phyloP scores from a whole-genome alignment of 2,329 filamentous ascomycete genomes.

The Aspergillus fumigatus region DNA sequence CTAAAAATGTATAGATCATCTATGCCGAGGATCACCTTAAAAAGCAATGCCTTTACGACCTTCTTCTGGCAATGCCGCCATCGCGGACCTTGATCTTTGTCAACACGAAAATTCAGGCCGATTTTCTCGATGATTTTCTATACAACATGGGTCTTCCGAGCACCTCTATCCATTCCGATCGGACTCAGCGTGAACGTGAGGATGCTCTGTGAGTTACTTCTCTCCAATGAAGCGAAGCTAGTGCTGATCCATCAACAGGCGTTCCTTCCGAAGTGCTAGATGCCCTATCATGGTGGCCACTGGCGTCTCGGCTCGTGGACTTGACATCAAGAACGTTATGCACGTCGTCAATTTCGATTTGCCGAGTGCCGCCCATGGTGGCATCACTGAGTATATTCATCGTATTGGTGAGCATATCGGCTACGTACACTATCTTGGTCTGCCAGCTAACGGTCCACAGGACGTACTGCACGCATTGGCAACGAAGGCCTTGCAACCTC shows the following conservation, averaged over 20 bases:
- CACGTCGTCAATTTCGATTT: conserved; percentile 95
- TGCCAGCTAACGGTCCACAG: conserved; percentile 37
- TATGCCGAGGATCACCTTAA: conserved; percentile 64
- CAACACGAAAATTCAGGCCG: conserved; percentile 72
- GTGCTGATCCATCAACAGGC: conserved; percentile 37
- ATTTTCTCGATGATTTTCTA: conserved; percentile 81
- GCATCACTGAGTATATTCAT: conserved; percentile 89
- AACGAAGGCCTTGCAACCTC: conserved; percentile 81
- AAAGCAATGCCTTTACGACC: conserved; percentile 64
- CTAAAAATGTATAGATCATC: conserved; percentile 47
- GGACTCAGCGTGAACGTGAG: conserved; percentile 86
- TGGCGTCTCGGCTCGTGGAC: conserved; percentile 78
- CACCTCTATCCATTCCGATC: conserved; percentile 82
- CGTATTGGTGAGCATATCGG: conserved; percentile 68
- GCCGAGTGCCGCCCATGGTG: conserved; percentile 68
- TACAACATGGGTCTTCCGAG: conserved; percentile 76
- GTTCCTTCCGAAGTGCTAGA: conserved; percentile 71
- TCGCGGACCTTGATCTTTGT: conserved; percentile 85
- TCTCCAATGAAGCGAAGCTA: neutral
- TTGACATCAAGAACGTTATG: conserved; percentile 80
- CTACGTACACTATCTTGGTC: neutral
- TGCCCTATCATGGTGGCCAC: conserved; percentile 81
- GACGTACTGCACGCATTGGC: conserved; percentile 90
- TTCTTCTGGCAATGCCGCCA: conserved; percentile 66
- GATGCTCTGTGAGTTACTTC: conserved; percentile 66